phyloP scores from a whole-genome alignment of 2,329 filamentous ascomycete genomes.

The Samsoniella hepiali region DNA sequence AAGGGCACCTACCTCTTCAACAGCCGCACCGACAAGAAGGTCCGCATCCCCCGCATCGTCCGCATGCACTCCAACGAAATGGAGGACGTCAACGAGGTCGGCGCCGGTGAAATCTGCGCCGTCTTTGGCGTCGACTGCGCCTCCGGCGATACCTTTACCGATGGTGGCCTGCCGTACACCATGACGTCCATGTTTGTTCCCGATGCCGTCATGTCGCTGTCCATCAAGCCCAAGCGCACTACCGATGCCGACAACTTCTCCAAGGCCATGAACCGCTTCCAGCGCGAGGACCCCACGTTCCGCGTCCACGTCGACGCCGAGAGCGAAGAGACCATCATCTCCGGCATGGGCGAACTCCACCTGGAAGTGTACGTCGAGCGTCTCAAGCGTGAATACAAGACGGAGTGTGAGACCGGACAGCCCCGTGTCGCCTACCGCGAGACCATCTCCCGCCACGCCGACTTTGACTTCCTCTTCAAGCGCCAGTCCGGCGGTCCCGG shows the following conservation, averaged over 20 bases:
- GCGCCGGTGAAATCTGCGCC: conserved; percentile 95
- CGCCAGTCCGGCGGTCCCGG: conserved; percentile 94
- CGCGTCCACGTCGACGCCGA: conserved; percentile 88
- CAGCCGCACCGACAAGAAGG: conserved; percentile 89
- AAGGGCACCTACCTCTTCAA: conserved; percentile 94
- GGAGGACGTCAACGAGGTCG: conserved; percentile 91
- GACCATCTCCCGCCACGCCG: conserved; percentile 74
- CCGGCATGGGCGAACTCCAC: conserved; percentile 96
- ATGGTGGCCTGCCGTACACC: conserved; percentile 84
- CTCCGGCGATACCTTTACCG: conserved; percentile 96
- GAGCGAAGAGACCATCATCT: conserved; percentile 95
- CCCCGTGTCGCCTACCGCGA: conserved; percentile 97
- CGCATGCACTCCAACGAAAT: conserved; percentile 99
- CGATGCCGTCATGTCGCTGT: conserved; percentile 95
- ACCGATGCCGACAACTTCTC: conserved; percentile 93
- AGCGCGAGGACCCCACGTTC: conserved; percentile 97
- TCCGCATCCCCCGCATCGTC: conserved; percentile 94
- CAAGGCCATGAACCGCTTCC: conserved; percentile 98
- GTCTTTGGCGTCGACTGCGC: conserved; percentile 98
- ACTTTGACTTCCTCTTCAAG: conserved; percentile 91
- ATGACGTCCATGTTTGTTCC: conserved; percentile 99
- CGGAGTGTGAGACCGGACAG: conserved; percentile 92
- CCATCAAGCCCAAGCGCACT: conserved; percentile 91
- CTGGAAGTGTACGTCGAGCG: conserved; percentile 97
- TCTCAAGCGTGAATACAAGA: conserved; percentile 93